Conservation (phyloP, 139 green algal species). For the Mesotaenium endlicherianum region DNA sequence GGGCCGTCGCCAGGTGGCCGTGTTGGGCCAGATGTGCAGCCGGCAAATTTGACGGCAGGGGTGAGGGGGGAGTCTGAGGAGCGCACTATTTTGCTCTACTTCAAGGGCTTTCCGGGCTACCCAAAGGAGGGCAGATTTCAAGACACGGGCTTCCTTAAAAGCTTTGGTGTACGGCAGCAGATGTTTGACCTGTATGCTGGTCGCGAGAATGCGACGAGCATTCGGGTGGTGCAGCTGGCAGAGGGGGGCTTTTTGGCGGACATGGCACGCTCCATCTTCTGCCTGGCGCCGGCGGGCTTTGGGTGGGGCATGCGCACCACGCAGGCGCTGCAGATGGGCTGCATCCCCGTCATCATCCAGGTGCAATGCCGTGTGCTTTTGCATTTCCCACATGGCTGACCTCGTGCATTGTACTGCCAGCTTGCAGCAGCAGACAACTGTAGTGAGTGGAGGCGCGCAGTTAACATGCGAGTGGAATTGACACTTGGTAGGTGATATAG, state of each 20-base stretch:
- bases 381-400: no score
- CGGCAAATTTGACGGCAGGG: background rate
- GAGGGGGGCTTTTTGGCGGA: background rate
- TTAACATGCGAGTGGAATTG: no score
- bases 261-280: constrained; percentile 41
- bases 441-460: no score
- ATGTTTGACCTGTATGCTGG: constrained; percentile 43
- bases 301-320: constrained; percentile 44
- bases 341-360: constrained; percentile 58
- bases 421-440: no score
- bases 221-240: background rate
- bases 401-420: no score
- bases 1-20: background rate
- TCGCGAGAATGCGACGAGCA: background rate
- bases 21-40: background rate
- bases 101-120: background rate
- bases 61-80: background rate
- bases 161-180: constrained; percentile 53
- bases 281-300: constrained; percentile 43
- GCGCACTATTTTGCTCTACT: constrained; percentile 26
- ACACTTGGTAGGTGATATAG: no score
- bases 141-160: constrained; percentile 3
- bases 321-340: constrained; percentile 35
- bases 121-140: background rate
- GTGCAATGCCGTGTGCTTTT: no score